Percentiles rank a stretch among this genome's conserved stretches.
Evolutionary conservation across 441 rosid species (phyloP).

Genomic region (Aquilaria agallochum): DNA sequence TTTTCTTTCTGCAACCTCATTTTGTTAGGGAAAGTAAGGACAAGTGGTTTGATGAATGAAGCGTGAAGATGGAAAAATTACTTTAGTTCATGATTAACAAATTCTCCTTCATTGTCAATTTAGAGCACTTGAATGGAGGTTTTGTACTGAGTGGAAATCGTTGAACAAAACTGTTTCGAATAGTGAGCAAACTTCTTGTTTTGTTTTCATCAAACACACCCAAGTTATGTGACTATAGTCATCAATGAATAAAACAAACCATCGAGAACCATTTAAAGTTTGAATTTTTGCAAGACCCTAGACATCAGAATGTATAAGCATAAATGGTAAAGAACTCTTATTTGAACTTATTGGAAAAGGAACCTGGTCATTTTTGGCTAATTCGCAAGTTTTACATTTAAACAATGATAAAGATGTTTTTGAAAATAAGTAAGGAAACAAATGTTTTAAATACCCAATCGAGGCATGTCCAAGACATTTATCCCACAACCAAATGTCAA

Average conservation of each 20-base stretch:
- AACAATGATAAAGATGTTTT: background rate
- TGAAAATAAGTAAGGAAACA: conserved; percentile 3
- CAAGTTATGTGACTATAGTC: background rate
- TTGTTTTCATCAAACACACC: conserved; percentile 6
- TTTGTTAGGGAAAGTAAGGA: background rate
- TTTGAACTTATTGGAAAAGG: background rate
- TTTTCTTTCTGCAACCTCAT: background rate
- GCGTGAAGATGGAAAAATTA: background rate
- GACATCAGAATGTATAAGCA: conserved; percentile 1
- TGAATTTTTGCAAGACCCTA: background rate
- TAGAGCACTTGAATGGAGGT: background rate
- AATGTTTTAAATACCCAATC: background rate
- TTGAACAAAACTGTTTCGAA: background rate
- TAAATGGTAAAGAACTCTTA: background rate
- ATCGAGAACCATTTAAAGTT: background rate
- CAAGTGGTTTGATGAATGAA: background rate
- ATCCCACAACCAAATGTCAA: conserved; percentile 3
- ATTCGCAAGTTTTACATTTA: background rate
- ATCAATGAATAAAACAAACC: conserved; percentile 4
- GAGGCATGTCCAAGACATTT: background rate
- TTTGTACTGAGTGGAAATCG: background rate
- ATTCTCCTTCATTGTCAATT: conserved; percentile 1
- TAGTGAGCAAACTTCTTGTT: background rate
- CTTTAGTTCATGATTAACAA: background rate
- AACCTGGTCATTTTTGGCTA: conserved; percentile 1